Percentiles rank a stretch among this genome's conserved stretches.
Conservation (phyloP, 495 filamentous ascomycete species). For the Trichoderma reesei region DNA sequence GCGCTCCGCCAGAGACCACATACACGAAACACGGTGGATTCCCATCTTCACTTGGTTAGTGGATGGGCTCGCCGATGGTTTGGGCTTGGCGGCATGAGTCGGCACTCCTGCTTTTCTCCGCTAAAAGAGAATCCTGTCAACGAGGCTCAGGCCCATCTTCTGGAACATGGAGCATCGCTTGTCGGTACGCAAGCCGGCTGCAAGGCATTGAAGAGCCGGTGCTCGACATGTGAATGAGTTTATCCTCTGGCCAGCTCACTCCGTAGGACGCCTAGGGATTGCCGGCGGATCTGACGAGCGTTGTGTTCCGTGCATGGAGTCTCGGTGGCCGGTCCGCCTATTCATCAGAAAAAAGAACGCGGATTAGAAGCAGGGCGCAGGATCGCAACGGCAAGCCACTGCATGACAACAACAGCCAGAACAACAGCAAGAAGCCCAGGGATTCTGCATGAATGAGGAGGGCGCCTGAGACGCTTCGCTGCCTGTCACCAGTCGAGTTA, state of each 20-base stretch:
- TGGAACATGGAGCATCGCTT: neutral
- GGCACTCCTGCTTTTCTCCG: neutral
- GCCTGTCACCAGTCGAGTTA: neutral
- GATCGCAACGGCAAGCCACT: neutral
- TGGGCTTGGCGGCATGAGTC: neutral
- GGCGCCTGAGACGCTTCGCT: neutral
- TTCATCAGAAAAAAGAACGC: neutral
- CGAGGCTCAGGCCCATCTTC: neutral
- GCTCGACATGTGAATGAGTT: neutral
- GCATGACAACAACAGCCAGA: neutral
- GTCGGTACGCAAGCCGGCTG: neutral
- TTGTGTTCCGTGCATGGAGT: neutral
- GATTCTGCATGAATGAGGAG: neutral
- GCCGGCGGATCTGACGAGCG: neutral
- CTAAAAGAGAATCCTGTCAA: neutral
- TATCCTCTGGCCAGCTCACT: too few relatives aligned
- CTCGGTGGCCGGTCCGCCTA: neutral
- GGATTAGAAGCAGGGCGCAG: neutral
- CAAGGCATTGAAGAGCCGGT: neutral
- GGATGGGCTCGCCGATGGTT: neutral
- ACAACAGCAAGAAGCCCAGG: too few relatives aligned
- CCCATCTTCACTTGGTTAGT: constrained; percentile 1
- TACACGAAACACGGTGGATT: constrained; percentile 4
- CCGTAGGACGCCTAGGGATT: neutral
- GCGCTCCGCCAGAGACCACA: neutral